Evolutionary conservation across 1,139 yeast species (phyloP).

Genomic region (Hyphopichia buzzinii): DNA sequence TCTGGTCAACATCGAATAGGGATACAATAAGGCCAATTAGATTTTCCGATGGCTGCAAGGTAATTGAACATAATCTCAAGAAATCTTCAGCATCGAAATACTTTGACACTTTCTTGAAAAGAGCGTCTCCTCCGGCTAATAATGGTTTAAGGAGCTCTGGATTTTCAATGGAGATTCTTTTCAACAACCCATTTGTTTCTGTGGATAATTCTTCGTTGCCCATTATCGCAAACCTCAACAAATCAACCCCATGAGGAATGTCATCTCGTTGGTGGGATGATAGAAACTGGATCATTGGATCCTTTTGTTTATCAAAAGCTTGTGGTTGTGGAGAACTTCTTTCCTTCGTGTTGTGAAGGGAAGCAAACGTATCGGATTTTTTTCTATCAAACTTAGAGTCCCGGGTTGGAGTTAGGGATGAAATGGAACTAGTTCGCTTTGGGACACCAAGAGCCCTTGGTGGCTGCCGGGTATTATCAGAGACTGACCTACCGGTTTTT

Average conservation of each 20-base stretch:
- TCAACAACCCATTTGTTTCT: conserved; percentile 21
- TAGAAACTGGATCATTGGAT: conserved; percentile 37
- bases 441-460: conserved; percentile 6
- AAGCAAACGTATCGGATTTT: background rate
- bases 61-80: conserved; percentile 31
- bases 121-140: conserved; percentile 23
- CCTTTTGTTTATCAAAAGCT: conserved; percentile 26
- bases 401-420: background rate
- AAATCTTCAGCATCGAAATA: conserved; percentile 35
- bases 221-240: conserved; percentile 39
- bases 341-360: background rate
- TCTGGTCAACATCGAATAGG: conserved; percentile 23
- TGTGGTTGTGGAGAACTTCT: background rate
- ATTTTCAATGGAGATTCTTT: conserved; percentile 27
- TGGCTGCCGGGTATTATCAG: conserved; percentile 4
- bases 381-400: background rate
- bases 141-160: conserved; percentile 31
- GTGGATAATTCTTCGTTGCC: conserved; percentile 34
- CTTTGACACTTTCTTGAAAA: conserved; percentile 21
- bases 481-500: conserved; percentile 2
- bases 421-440: conserved; percentile 6
- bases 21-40: conserved; percentile 22
- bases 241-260: conserved; percentile 34
- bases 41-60: conserved; percentile 23
- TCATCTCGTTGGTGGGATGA: conserved; percentile 28